These are phyloP conservation scores for Daldinia loculata DNA, from an alignment of 495 filamentous ascomycete genomes.

Conservation along the genomic window DNA sequence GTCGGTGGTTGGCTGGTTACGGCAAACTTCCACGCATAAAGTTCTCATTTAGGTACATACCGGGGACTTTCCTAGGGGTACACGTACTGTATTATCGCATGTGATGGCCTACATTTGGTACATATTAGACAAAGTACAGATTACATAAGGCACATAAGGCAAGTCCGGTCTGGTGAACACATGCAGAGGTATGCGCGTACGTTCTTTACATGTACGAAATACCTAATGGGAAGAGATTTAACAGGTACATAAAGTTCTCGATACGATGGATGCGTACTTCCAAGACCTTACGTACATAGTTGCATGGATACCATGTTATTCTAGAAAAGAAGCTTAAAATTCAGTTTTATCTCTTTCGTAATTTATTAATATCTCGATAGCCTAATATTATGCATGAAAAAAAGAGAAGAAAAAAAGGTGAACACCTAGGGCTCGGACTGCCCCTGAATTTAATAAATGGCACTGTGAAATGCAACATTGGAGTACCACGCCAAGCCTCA, in stretches of 20 bases:
- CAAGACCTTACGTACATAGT: background rate
- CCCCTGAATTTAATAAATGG: constrained; percentile 42
- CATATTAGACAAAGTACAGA: background rate
- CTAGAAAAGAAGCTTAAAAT: background rate
- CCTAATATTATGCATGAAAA: constrained; percentile 33
- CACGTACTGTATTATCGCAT: constrained; percentile 23
- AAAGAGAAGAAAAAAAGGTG: background rate
- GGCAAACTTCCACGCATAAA: constrained; percentile 35
- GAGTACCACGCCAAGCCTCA: constrained; percentile 29
- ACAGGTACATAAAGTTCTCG: background rate
- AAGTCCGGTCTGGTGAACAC: background rate
- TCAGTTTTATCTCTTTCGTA: background rate
- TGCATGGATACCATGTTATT: background rate
- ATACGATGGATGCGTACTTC: background rate
- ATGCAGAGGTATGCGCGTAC: background rate
- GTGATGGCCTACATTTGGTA: constrained; percentile 5
- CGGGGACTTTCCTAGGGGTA: constrained; percentile 10
- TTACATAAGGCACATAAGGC: background rate
- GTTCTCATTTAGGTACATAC: constrained; percentile 37
- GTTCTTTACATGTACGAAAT: constrained; percentile 1
- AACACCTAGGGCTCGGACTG: constrained; percentile 16
- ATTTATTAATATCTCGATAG: constrained; percentile 25
- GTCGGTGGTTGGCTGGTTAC: constrained; percentile 8
- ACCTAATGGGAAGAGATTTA: background rate
- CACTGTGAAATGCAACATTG: constrained; percentile 35